Conservation (phyloP, 2,329 filamentous ascomycete species). For the Cyphellophora attinorum region DNA sequence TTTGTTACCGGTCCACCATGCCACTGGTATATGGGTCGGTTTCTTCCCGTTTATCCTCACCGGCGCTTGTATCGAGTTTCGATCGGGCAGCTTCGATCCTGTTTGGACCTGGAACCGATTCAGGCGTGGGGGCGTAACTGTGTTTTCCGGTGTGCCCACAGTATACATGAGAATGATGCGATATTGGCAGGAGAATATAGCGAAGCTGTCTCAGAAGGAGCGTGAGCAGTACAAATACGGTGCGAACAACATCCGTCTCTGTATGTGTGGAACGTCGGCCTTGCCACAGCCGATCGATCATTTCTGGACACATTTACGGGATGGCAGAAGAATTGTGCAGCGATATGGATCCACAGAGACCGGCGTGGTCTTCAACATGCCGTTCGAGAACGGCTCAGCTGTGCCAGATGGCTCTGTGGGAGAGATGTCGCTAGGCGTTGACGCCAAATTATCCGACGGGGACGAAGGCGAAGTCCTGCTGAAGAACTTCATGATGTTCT, state of each 20-base stretch:
- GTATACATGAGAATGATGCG: conserved; percentile 34
- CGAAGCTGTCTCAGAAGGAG: conserved; percentile 13
- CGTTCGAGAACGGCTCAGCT: conserved; percentile 21
- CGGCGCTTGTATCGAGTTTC: conserved; percentile 33
- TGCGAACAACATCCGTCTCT: conserved; percentile 20
- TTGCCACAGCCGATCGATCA: conserved; percentile 41
- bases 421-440: conserved; percentile 27
- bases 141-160: conserved; percentile 35
- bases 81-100: conserved; percentile 28
- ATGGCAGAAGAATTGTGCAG: conserved; percentile 31
- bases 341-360: conserved; percentile 37
- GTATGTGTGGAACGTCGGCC: conserved; percentile 32
- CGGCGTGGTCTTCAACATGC: conserved; percentile 33
- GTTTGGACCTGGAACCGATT: conserved; percentile 31
- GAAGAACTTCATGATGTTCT: conserved; percentile 31
- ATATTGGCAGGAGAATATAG: conserved; percentile 19
- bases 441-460: conserved; percentile 31
- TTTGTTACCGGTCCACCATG: conserved; percentile 25
- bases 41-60: conserved; percentile 28
- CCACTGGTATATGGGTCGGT: conserved; percentile 21
- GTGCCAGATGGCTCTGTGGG: conserved; percentile 24
- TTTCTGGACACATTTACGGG: conserved; percentile 37
- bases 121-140: conserved; percentile 22
- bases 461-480: conserved; percentile 40
- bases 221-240: conserved; percentile 32